Percentiles rank a stretch among this genome's conserved stretches.
Conservation (phyloP, 1,284 basidiomycete species). For the Stereum hirsutum region DNA sequence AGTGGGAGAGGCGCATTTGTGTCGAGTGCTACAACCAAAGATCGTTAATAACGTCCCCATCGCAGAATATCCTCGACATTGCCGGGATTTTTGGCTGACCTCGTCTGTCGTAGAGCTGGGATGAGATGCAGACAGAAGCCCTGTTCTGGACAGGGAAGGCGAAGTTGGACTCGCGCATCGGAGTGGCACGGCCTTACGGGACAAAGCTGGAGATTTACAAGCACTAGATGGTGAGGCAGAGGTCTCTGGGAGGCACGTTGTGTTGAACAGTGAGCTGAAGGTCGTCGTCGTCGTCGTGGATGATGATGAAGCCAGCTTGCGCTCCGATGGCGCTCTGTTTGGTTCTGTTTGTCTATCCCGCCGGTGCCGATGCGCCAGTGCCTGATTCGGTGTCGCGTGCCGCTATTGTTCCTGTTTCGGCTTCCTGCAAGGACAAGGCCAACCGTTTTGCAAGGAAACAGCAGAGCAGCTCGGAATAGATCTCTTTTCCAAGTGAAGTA, state of each 20-base stretch:
- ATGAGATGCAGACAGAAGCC: constrained; percentile 91
- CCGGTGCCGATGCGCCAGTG: no score
- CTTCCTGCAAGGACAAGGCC: no score
- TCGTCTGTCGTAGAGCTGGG: constrained; percentile 91
- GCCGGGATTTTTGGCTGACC: no score
- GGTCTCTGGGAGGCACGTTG: neutral
- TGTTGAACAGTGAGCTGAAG: constrained; percentile 2
- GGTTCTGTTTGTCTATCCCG: constrained; percentile 21
- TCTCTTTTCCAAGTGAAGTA: no score
- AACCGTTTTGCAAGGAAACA: no score
- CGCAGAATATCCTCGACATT: constrained; percentile 2
- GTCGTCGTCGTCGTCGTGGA: constrained; percentile 9
- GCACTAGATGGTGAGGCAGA: neutral
- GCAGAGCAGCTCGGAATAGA: no score
- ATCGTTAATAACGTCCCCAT: constrained; percentile 1
- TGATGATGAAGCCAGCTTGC: constrained; percentile 13
- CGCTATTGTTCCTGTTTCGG: no score
- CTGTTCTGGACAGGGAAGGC: constrained; percentile 92
- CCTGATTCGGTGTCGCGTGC: no score
- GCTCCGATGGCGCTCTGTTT: no score
- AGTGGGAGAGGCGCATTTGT: constrained; percentile 85
- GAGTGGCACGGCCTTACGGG: constrained; percentile 2
- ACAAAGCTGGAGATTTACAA: neutral
- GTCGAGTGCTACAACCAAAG: constrained; percentile 69
- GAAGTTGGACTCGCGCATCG: constrained; percentile 96